Percentiles rank a stretch among this genome's conserved stretches.
These are phyloP conservation scores for Saprolegnia diclina DNA, from an alignment of 352 stramenopile genomes.

Conservation along the genomic window DNA sequence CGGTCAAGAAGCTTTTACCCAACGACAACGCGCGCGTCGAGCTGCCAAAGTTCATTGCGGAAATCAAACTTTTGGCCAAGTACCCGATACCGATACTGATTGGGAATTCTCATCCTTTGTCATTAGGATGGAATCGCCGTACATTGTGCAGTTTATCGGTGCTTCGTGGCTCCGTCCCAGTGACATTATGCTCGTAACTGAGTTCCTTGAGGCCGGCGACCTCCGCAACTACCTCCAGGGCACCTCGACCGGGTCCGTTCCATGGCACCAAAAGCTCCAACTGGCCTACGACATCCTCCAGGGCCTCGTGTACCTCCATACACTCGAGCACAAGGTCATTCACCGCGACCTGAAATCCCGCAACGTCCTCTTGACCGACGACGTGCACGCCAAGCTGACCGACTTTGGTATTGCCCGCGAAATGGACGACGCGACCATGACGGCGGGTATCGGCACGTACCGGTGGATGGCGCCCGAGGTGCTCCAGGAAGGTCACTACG, in stretches of 20 bases:
- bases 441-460: no score
- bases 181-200: conserved; percentile 53
- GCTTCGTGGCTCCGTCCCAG: conserved; percentile 58
- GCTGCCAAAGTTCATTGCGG: conserved; percentile 46
- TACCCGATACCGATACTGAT: neutral
- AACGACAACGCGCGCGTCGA: conserved; percentile 54
- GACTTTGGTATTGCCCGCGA: no score
- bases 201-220: conserved; percentile 71
- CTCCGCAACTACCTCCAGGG: conserved; percentile 47
- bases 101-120: neutral
- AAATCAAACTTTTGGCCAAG: conserved; percentile 54
- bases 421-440: no score
- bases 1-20: conserved; percentile 50
- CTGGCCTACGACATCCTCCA: conserved; percentile 64
- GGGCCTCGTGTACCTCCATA: conserved; percentile 69
- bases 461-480: no score
- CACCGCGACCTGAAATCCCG: conserved; percentile 64
- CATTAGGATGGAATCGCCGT: conserved; percentile 46
- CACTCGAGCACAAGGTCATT: conserved; percentile 55
- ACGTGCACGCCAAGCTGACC: no score
- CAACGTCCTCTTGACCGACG: no score
- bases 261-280: conserved; percentile 63
- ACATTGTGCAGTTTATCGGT: conserved; percentile 62
- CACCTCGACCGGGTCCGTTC: conserved; percentile 37
- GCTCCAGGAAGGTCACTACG: no score